Base-by-base conservation (phyloP, 2,329 filamentous ascomycete genomes). In the Xylariales sp. region DNA sequence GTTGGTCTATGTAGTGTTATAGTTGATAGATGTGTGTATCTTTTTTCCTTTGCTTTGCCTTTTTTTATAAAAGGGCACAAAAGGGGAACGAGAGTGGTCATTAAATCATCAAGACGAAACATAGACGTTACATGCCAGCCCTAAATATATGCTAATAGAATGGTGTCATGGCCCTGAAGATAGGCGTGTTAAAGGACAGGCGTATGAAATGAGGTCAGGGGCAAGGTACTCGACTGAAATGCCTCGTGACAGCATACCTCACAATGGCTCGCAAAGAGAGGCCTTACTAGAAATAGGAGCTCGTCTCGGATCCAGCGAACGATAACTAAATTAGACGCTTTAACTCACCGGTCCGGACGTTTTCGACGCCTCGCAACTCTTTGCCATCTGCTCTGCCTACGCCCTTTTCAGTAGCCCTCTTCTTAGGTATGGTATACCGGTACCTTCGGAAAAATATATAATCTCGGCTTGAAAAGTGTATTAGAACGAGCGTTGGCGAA, bases 371-470 rank as follows among this genome's bases (percentile, higher is more conserved):
- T 73, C 92, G 89, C 71, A 97, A 87, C 64, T 92, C 88, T 78
- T 93, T 92, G 18, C 96, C 94, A 75, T 98, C 93, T 0, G 91
- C 84, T 3, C 88, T 92, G 4, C 93, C 86, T 0, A 97, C 92
- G 63, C 89, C 91, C 83, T 97, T 97, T 82, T 98, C 96, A 0
- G 91, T 94, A 64, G 89, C 85, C 10, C 91, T 86, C 83, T 96
- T 97, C 67, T 98, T 93, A 14, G 96, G 88, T 82, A 99, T 97
- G 1, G 97, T 87, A 77, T 99, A 99, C 54, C 96, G 86, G 80
- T 98, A 94, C 45, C 94, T 86, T 5, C 96, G 87, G 59, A 98
- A 86, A 79, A 99, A 99, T n/a, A 98, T 96, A 80, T 95, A 98
- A 80, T 98, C 95, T 71, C 95, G 91, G 83, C 52, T 30, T 16